These are phyloP conservation scores for Oryza nivara DNA, from an alignment of 176 grass and related monocot species.

Conservation along the genomic window DNA sequence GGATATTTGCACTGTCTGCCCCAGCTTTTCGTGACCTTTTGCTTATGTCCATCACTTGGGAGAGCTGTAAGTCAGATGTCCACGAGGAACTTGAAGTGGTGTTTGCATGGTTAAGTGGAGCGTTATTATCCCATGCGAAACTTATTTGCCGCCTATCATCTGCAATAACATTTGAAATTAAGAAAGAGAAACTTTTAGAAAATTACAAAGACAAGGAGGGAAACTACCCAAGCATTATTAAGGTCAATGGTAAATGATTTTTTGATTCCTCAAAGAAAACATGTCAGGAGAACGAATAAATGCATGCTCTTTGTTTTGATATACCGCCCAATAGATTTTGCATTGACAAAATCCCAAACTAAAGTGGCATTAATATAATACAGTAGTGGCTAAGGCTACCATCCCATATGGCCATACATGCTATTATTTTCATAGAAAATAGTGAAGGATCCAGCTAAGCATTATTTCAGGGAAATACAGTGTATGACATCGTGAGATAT, in stretches of 20 bases:
- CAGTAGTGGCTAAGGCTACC: neutral
- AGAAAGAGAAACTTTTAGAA: neutral
- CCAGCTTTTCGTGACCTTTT: conserved; percentile 43
- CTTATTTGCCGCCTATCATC: conserved; percentile 60
- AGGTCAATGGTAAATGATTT: neutral
- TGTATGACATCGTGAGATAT: neutral
- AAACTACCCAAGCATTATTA: neutral
- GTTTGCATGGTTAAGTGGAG: conserved; percentile 43
- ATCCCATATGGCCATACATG: neutral
- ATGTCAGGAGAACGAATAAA: neutral
- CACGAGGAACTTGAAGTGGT: conserved; percentile 30
- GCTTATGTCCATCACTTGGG: conserved; percentile 32
- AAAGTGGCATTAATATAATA: neutral
- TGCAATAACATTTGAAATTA: conserved; percentile 32
- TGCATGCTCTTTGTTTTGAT: neutral
- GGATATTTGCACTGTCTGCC: conserved; percentile 32
- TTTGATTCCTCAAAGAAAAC: conserved; percentile 7
- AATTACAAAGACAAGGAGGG: neutral
- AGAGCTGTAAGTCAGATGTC: conserved; percentile 55
- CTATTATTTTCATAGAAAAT: neutral
- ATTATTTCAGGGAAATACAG: neutral
- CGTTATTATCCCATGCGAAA: conserved; percentile 58
- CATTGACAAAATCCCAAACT: neutral
- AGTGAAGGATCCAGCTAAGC: neutral
- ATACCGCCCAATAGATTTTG: neutral